Percentiles rank a stretch among this genome's conserved stretches.
phyloP scores from a whole-genome alignment of 108 stramenopile genomes.

The Cyclotella distinguenda region DNA sequence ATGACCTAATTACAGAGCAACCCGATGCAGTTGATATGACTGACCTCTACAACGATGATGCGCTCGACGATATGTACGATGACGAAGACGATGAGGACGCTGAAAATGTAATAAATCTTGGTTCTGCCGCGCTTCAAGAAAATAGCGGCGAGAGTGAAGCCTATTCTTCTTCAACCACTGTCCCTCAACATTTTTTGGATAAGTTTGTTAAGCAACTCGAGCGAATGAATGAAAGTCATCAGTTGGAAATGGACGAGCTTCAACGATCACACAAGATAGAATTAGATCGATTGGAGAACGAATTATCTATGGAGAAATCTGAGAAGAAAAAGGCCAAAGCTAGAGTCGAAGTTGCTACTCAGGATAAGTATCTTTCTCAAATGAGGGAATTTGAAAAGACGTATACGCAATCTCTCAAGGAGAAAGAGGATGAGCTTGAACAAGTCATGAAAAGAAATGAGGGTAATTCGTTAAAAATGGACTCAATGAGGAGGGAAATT shows the following conservation, averaged over 20 bases:
- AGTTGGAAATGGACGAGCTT: slow-evolving; percentile 56
- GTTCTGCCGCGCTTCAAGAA: background rate
- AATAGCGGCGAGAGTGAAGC: background rate
- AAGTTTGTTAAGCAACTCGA: slow-evolving; percentile 77
- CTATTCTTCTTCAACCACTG: background rate
- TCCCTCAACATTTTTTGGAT: slow-evolving; percentile 50
- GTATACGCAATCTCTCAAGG: slow-evolving; percentile 22
- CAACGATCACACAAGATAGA: slow-evolving; percentile 47
- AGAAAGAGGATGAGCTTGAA: slow-evolving; percentile 46
- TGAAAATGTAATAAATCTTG: slow-evolving; percentile 12
- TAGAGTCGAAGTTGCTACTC: slow-evolving; percentile 36
- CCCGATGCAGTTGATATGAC: slow-evolving; percentile 7
- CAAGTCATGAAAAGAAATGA: slow-evolving; percentile 44
- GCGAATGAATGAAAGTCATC: slow-evolving; percentile 76
- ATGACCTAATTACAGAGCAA: background rate
- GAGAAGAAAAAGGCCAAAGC: slow-evolving; percentile 43
- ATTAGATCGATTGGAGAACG: slow-evolving; percentile 33
- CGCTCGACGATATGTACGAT: slow-evolving; percentile 47
- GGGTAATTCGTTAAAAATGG: slow-evolving; percentile 49
- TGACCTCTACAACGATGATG: slow-evolving; percentile 35
- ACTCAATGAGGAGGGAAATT: slow-evolving; percentile 63
- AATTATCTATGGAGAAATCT: slow-evolving; percentile 20
- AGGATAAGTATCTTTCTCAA: slow-evolving; percentile 48
- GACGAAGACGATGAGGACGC: slow-evolving; percentile 36
- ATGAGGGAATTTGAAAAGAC: slow-evolving; percentile 49